phyloP scores from a whole-genome alignment of 2,329 filamentous ascomycete genomes.

The Neopestalotiopsis sp. region DNA sequence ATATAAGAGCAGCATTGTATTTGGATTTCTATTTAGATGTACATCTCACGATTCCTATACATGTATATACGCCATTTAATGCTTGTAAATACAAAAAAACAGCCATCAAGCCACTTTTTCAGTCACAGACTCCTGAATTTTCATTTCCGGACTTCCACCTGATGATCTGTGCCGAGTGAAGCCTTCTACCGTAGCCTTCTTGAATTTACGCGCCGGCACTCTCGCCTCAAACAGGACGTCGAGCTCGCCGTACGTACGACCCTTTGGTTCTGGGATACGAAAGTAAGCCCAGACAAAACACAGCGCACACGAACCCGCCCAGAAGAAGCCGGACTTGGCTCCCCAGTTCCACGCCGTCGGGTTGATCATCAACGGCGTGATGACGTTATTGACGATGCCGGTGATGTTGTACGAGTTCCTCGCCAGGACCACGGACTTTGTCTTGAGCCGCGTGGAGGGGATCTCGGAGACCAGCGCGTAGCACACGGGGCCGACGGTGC shows the following conservation, averaged over 20 bases:
- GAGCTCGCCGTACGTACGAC: constrained; percentile 56
- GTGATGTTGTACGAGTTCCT: constrained; percentile 42
- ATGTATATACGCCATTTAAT: too few species aligned
- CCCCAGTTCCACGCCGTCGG: constrained; percentile 43
- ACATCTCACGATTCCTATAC: too few species aligned
- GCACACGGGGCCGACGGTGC: constrained; percentile 10
- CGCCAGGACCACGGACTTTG: constrained; percentile 21
- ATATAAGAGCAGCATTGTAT: too few species aligned
- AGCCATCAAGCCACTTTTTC: not conserved
- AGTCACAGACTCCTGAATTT: not conserved
- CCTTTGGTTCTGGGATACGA: constrained; percentile 56
- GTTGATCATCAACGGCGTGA: constrained; percentile 26
- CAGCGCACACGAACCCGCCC: constrained; percentile 45
- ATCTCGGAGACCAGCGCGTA: constrained; percentile 10
- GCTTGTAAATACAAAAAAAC: not conserved
- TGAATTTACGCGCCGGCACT: constrained; percentile 44
- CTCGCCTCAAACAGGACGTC: constrained; percentile 54
- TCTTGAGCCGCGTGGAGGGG: constrained; percentile 32
- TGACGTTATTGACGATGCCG: constrained; percentile 33
- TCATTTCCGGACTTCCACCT: not conserved
- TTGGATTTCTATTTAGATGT: too few species aligned
- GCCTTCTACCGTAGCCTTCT: constrained; percentile 37
- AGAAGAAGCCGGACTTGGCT: constrained; percentile 50
- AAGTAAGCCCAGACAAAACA: constrained; percentile 56
- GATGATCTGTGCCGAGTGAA: not conserved